A percentile compares a stretch with the other conserved stretches of the same genome.
Conservation (phyloP, 1,139 yeast species). For the Saccharomyces hybrid region DNA sequence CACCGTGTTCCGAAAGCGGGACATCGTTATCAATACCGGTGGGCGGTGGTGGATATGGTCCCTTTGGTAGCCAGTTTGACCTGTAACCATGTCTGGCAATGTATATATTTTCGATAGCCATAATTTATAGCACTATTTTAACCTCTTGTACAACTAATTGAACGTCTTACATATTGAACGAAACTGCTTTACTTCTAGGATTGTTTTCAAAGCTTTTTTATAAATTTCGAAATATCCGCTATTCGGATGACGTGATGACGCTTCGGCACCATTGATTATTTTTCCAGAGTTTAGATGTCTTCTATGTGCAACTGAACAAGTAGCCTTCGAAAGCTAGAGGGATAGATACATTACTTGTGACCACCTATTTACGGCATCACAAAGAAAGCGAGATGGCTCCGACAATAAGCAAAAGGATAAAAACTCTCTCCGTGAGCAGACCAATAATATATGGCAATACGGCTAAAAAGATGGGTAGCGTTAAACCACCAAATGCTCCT, state of each 20-base stretch:
- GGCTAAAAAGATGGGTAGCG: conserved; percentile 63
- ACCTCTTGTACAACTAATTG: not conserved
- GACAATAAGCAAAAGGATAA: conserved; percentile 25
- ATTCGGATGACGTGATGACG: not conserved
- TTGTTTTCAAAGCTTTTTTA: not conserved
- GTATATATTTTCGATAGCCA: conserved; percentile 32
- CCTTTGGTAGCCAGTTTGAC: conserved; percentile 67
- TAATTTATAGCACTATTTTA: not conserved
- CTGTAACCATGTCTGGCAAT: conserved; percentile 61
- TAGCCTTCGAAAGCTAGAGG: not conserved
- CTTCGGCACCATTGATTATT: not conserved
- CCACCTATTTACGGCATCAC: conserved; percentile 9
- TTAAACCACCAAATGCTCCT: conserved; percentile 64
- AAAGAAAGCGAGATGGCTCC: conserved; percentile 20
- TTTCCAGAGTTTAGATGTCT: not conserved
- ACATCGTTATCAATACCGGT: conserved; percentile 80
- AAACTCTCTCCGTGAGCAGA: conserved; percentile 71
- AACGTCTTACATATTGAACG: not conserved
- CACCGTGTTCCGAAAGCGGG: conserved; percentile 69
- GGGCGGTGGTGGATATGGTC: conserved; percentile 63
- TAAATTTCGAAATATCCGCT: not conserved
- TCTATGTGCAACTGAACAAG: not conserved
- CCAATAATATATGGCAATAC: conserved; percentile 86
- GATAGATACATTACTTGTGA: not conserved
- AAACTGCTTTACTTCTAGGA: not conserved